These are phyloP conservation scores for Cardamine chenopodiifolia DNA, from an alignment of 345 rosid genomes.

Conservation along the genomic window DNA sequence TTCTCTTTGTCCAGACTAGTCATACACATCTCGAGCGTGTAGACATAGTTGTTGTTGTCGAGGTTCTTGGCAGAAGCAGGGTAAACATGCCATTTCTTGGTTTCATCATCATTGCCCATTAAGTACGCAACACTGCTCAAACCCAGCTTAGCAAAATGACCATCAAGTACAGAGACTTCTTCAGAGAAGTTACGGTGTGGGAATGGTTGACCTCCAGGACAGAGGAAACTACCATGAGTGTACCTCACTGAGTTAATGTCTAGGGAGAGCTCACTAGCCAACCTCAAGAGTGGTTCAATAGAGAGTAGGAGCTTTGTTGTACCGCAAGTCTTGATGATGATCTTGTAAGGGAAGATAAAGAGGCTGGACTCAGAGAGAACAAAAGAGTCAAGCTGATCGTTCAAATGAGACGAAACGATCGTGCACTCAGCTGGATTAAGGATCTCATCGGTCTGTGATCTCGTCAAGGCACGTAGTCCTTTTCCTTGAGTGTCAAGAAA, in stretches of 20 bases:
- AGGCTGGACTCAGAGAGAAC: constrained; percentile 87
- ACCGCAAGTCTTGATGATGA: constrained; percentile 80
- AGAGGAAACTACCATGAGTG: constrained; percentile 84
- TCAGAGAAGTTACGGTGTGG: constrained; percentile 79
- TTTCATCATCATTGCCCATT: constrained; percentile 48
- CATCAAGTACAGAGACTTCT: constrained; percentile 59
- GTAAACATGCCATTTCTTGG: constrained; percentile 71
- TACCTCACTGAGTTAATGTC: constrained; percentile 52
- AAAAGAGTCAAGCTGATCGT: constrained; percentile 66
- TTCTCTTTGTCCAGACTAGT: constrained; percentile 61
- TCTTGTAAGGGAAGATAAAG: constrained; percentile 61
- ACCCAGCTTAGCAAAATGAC: constrained; percentile 45
- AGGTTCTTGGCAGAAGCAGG: constrained; percentile 47
- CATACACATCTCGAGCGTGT: constrained; percentile 79
- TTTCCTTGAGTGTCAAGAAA: constrained; percentile 55
- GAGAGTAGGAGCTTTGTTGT: constrained; percentile 74
- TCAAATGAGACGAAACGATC: constrained; percentile 65
- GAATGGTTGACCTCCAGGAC: constrained; percentile 67
- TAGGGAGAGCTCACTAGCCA: constrained; percentile 53
- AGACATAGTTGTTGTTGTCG: constrained; percentile 16
- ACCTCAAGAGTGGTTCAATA: constrained; percentile 51
- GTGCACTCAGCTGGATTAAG: constrained; percentile 68
- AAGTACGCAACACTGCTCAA: constrained; percentile 50
- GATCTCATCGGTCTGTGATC: constrained; percentile 59
- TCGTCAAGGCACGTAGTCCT: constrained; percentile 58